These are phyloP conservation scores for Boletus insuetus DNA, from an alignment of 768 basidiomycete species.

Conservation along the genomic window DNA sequence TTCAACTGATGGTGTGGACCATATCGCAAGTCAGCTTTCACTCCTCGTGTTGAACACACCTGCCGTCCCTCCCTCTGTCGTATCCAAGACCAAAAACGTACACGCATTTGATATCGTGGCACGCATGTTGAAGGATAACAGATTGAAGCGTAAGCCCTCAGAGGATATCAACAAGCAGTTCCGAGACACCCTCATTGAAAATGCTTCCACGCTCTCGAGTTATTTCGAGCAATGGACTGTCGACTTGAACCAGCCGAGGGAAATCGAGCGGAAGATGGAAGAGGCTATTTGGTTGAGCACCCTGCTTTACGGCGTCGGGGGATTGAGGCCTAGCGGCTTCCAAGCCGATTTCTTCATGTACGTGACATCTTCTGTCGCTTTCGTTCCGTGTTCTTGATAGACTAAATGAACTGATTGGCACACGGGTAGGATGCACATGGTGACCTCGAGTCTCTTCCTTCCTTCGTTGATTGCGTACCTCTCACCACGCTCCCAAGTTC, in stretches of 20 bases:
- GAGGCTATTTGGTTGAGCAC: slow-evolving; percentile 57
- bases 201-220: background rate
- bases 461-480: too few relatives aligned
- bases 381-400: too few relatives aligned
- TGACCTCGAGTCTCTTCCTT: background rate
- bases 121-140: slow-evolving; percentile 48
- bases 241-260: slow-evolving; percentile 32
- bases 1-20: too few relatives aligned
- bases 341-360: slow-evolving; percentile 49
- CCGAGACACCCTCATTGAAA: background rate
- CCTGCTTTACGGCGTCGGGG: slow-evolving; percentile 47
- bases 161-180: slow-evolving; percentile 25
- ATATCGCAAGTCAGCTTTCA: too few relatives aligned
- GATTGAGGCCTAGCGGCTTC: slow-evolving; percentile 50
- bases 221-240: slow-evolving; percentile 43
- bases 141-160: slow-evolving; percentile 15
- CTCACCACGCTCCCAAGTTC: too few relatives aligned
- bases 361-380: background rate
- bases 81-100: slow-evolving; percentile 1
- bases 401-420: background rate
- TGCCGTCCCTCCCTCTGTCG: background rate
- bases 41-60: too few relatives aligned
- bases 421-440: background rate
- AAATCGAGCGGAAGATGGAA: slow-evolving; percentile 54
- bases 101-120: slow-evolving; percentile 50